These are phyloP conservation scores for Dactylellina sp. DNA, from an alignment of 2,329 filamentous ascomycete species.

Conservation along the genomic window DNA sequence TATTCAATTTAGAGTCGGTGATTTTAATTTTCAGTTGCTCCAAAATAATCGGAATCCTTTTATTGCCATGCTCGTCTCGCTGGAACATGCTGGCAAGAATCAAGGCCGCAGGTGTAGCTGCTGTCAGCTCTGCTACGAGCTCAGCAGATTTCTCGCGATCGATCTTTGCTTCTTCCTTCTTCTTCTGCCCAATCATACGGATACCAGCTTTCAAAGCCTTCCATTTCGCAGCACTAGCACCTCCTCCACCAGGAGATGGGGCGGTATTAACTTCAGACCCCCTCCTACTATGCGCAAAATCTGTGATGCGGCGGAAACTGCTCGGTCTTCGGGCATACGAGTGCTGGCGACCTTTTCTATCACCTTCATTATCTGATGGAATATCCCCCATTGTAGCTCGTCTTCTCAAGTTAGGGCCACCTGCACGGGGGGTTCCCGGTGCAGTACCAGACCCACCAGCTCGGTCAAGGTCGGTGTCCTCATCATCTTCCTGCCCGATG, in stretches of 20 bases:
- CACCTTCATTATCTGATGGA: constrained; percentile 62
- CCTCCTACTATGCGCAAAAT: constrained; percentile 64
- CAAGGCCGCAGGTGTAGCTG: constrained; percentile 89
- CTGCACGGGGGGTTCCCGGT: constrained; percentile 25
- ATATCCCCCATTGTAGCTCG: constrained; percentile 67
- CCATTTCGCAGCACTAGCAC: constrained; percentile 81
- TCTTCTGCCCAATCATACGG: constrained; percentile 78
- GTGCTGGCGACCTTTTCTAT: constrained; percentile 31
- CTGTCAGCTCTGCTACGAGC: constrained; percentile 91
- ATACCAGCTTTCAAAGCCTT: constrained; percentile 90
- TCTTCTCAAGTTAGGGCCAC: constrained; percentile 59
- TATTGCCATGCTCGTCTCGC: constrained; percentile 93
- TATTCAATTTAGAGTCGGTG: constrained; percentile 73
- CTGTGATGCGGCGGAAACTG: constrained; percentile 66
- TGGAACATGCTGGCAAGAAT: constrained; percentile 98
- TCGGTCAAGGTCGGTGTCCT: constrained; percentile 29
- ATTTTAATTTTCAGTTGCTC: constrained; percentile 93
- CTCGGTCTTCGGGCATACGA: constrained; percentile 45
- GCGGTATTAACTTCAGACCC: constrained; percentile 60
- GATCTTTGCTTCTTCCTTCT: constrained; percentile 84
- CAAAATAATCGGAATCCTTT: constrained; percentile 90
- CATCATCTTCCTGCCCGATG: constrained; percentile 49
- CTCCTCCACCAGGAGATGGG: constrained; percentile 64
- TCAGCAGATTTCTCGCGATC: constrained; percentile 97
- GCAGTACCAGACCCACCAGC: constrained; percentile 34